Percentiles rank a stretch among this genome's conserved stretches.
phyloP scores from a whole-genome alignment of 2,329 filamentous ascomycete genomes.

The Beauveria sp. region DNA sequence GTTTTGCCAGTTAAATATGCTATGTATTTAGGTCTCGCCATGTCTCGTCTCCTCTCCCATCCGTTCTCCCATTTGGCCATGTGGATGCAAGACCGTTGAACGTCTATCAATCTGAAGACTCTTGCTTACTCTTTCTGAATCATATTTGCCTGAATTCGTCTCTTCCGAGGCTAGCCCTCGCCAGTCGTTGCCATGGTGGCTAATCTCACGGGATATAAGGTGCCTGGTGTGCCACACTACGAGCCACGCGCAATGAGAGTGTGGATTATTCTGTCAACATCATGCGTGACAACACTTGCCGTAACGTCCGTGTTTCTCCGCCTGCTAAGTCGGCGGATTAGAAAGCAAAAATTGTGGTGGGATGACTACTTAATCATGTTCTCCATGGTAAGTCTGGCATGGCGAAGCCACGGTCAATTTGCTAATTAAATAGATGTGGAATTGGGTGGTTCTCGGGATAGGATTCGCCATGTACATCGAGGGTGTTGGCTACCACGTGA shows the following conservation, averaged over 20 bases:
- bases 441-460: constrained; percentile 36
- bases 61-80: not conserved
- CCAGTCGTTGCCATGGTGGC: not conserved
- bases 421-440: constrained; percentile 26
- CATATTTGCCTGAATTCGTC: not conserved
- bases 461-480: constrained; percentile 38
- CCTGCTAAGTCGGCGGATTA: constrained; percentile 32
- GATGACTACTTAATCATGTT: constrained; percentile 42
- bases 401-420: not conserved
- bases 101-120: not conserved
- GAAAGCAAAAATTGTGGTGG: constrained; percentile 39
- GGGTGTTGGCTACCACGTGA: constrained; percentile 41
- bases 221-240: constrained; percentile 9
- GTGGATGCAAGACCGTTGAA: not conserved
- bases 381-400: constrained; percentile 31
- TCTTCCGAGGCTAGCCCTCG: not conserved
- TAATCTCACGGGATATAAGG: constrained; percentile 3
- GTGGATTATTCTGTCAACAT: constrained; percentile 7
- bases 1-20: not conserved
- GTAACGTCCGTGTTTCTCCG: constrained; percentile 31
- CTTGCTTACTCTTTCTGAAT: not conserved
- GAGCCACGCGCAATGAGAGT: constrained; percentile 4
- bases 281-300: constrained; percentile 31
- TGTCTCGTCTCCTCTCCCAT: not conserved
- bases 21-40: not conserved